Evolutionary conservation across 2,329 filamentous ascomycete genomes (phyloP), one percentile per base, ranked within the genome.

Genomic region (Beauveria asiatica): DNA sequence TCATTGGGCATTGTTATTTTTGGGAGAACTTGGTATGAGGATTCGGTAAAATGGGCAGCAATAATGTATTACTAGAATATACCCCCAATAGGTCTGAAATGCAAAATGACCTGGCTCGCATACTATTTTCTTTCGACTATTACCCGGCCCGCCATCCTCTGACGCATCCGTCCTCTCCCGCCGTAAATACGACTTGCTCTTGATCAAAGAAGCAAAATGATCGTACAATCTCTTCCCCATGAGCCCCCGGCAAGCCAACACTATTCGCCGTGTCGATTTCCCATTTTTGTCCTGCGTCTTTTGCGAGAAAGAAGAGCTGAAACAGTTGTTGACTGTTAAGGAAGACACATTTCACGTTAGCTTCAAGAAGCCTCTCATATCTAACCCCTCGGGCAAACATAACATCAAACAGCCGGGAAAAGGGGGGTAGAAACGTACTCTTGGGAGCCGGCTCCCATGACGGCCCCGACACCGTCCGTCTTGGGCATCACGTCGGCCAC

Each of bases 401-500:
- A 64, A 45, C 3, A 25, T 39, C 8, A 56, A 9, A 19, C 39
- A 53, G 5, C 33, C 7, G 21, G 19, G 2, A 8, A 4, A 2
- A 11, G 10, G 11, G 11, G 30, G 3, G n/a, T 19, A 16, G 10
- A n/a, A 44, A 77, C 80, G 70, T 75, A 87, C 85, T 87, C 86
- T 66, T 88, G 86, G 42, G 80, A 78, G n/a, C 87, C 87, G 1
- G 80, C 81, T 2, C 84, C 87, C 44, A 90, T 73, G 16, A 86
- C 80, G 5, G 83, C 83, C 0, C 83, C 82, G 13, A 73, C 75
- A 3, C 80, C 81, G 44, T 84, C 82, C 25, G 80, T 70, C 73
- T 88, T 85, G 57, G 78, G 79, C 49, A 82, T 73, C 44, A 92
- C 78, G 67, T 87, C 84, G 19, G 87, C 84, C 2, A 91, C 80